A percentile compares a stretch with the other conserved stretches of the same genome.
Evolutionary conservation across 495 filamentous ascomycete genomes (phyloP).

Genomic region (Hypoxylon trugodes): DNA sequence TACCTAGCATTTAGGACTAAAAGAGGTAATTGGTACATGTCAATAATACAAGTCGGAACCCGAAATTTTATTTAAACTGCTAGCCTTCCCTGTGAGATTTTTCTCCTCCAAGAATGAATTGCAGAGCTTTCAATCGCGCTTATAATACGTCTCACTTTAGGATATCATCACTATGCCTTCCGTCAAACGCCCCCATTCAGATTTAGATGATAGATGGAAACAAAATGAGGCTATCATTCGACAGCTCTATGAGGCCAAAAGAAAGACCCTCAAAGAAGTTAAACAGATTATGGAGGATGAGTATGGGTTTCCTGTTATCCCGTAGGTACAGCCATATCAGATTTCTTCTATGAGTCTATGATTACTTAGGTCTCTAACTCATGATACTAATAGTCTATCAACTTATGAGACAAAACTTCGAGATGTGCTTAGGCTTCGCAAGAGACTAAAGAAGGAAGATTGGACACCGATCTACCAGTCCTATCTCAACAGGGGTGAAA

Average conservation of each 20-base stretch:
- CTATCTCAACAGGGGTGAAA: conserved; percentile 6
- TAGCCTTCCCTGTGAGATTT: no score
- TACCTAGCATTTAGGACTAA: no score
- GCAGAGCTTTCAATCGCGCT: no score
- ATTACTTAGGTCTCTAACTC: no score
- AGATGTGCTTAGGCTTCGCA: conserved; percentile 25
- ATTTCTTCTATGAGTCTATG: neutral
- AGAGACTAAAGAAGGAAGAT: conserved; percentile 37
- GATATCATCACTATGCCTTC: conserved; percentile 16
- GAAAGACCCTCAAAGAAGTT: conserved; percentile 29
- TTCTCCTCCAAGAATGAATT: no score
- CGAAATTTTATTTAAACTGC: no score
- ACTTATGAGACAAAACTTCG: conserved; percentile 39
- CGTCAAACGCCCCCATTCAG: neutral
- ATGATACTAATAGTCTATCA: conserved; percentile 11
- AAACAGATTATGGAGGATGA: conserved; percentile 34
- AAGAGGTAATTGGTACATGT: no score
- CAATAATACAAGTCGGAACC: no score
- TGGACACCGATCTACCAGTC: conserved; percentile 27
- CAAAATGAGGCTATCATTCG: conserved; percentile 12
- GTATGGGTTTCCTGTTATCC: conserved; percentile 19
- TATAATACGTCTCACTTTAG: no score
- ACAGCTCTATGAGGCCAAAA: conserved; percentile 24
- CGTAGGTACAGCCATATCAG: neutral
- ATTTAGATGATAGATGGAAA: conserved; percentile 9